Percentiles rank a stretch among this genome's conserved stretches.
phyloP scores from a whole-genome alignment of 73 alveolate genomes.

The Tetrahymena thermophila region DNA sequence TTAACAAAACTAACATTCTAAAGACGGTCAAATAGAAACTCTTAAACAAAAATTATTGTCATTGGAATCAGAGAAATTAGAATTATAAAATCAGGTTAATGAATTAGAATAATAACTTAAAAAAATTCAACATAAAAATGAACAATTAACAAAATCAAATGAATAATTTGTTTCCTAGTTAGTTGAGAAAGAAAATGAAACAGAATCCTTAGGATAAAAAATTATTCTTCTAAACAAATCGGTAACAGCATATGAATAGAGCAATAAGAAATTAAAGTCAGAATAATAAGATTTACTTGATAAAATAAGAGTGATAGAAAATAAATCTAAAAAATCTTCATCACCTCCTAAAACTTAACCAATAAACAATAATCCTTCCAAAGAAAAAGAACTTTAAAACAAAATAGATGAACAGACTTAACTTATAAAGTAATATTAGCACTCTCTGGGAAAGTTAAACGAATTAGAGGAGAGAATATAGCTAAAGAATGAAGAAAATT shows the following conservation, averaged over 20 bases:
- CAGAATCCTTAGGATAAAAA: not conserved
- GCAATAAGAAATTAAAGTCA: not conserved
- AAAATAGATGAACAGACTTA: not conserved
- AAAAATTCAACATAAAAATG: not conserved
- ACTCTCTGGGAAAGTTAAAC: not conserved
- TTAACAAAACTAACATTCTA: not conserved
- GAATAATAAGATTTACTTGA: not conserved
- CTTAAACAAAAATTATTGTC: not conserved
- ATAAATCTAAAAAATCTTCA: not conserved
- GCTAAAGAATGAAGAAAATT: not conserved
- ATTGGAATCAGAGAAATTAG: not conserved
- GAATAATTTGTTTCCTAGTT: not conserved
- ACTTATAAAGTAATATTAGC: not conserved
- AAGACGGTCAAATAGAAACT: not conserved
- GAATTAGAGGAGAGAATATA: not conserved
- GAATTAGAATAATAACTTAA: not conserved
- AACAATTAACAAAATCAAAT: not conserved
- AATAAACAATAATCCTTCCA: not conserved
- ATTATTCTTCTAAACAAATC: not conserved
- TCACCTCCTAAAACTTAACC: not conserved
- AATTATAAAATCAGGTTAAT: not conserved
- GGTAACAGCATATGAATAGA: not conserved
- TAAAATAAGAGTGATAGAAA: not conserved
- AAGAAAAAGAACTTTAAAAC: not conserved
- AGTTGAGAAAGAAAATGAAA: not conserved